Evolutionary conservation across 768 basidiomycete genomes (phyloP).

Genomic region (Leccinum uliginosum): DNA sequence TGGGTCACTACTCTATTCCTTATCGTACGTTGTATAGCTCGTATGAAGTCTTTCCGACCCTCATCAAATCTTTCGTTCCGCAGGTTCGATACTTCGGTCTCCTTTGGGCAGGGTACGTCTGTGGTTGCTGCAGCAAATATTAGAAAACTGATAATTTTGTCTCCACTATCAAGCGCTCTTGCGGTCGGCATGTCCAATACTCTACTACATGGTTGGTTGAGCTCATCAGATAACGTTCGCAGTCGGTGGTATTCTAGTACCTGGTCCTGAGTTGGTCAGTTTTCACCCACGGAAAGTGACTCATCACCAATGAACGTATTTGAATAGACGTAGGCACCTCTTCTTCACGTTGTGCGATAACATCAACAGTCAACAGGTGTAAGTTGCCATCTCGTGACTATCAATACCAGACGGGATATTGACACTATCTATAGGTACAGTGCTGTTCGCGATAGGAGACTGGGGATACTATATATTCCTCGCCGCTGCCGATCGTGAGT

Average conservation of each 20-base stretch:
- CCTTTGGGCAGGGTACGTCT: background rate
- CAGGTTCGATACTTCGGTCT: background rate
- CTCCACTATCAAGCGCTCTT: background rate
- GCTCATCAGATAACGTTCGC: background rate
- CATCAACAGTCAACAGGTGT: background rate
- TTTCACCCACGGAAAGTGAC: too few relatives aligned
- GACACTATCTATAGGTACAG: background rate
- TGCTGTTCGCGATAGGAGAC: background rate
- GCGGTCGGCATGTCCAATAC: background rate
- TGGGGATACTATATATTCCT: background rate
- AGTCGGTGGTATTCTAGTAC: background rate
- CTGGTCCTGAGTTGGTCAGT: background rate
- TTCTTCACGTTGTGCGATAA: background rate
- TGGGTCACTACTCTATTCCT: background rate
- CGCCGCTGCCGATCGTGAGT: background rate
- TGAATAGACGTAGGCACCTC: background rate
- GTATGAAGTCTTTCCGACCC: background rate
- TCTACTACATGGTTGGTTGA: background rate
- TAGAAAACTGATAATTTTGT: background rate
- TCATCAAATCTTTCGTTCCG: background rate
- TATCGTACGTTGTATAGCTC: background rate
- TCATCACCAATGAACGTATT: background rate
- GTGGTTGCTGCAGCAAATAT: background rate
- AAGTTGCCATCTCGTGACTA: background rate
- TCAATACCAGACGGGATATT: background rate